Conservation (phyloP, 768 basidiomycete species). For the Tubosaeta brunneosetosa region DNA sequence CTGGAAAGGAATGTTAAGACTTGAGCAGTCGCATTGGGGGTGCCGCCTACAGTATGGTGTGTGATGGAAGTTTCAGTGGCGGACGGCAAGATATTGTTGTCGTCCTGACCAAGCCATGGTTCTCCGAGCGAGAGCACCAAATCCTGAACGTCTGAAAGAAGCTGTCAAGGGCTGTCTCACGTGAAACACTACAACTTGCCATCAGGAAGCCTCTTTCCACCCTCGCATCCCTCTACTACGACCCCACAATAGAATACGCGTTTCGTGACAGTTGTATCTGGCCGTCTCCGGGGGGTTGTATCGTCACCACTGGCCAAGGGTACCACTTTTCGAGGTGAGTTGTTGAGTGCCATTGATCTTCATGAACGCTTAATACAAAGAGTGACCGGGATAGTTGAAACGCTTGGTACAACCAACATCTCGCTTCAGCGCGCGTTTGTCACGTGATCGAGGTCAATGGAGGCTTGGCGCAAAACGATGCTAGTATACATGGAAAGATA, state of each 20-base stretch:
- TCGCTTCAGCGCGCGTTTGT: slow-evolving; percentile 10
- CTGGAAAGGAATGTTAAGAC: slow-evolving; percentile 20
- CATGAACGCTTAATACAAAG: slow-evolving; percentile 14
- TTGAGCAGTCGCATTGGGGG: background rate
- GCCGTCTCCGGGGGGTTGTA: slow-evolving; percentile 39
- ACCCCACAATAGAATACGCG: slow-evolving; percentile 89
- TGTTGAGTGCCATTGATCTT: slow-evolving; percentile 54
- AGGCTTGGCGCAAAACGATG: background rate
- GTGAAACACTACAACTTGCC: slow-evolving; percentile 37
- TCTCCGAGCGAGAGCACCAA: slow-evolving; percentile 75
- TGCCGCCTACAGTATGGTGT: slow-evolving; percentile 40
- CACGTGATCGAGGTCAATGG: slow-evolving; percentile 25
- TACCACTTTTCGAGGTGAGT: slow-evolving; percentile 69
- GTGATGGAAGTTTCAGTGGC: slow-evolving; percentile 35
- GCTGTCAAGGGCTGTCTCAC: slow-evolving; percentile 9
- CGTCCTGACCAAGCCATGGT: slow-evolving; percentile 49
- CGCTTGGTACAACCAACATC: background rate
- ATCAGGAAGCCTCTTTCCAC: slow-evolving; percentile 62
- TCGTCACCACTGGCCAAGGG: slow-evolving; percentile 71
- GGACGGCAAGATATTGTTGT: slow-evolving; percentile 44
- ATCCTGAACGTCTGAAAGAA: slow-evolving; percentile 64
- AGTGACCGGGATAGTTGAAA: background rate
- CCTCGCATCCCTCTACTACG: slow-evolving; percentile 79
- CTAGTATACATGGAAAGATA: slow-evolving; percentile 7
- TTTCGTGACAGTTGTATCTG: slow-evolving; percentile 48